phyloP scores from a whole-genome alignment of 1,284 basidiomycete genomes.

The Phellopilus nigrolimitatus region DNA sequence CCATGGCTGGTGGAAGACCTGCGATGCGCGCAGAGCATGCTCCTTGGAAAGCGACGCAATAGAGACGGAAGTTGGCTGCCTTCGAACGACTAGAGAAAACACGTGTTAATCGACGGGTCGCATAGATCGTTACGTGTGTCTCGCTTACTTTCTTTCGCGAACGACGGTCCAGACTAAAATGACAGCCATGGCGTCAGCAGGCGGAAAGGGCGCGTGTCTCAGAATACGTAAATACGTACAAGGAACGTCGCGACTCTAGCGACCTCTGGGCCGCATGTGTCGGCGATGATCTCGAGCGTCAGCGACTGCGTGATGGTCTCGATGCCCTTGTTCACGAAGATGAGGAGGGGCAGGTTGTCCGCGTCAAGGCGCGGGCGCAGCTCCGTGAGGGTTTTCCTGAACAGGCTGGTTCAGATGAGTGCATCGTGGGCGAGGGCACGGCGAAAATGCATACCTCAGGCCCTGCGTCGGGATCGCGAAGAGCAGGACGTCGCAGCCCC shows the following conservation, averaged over 20 bases:
- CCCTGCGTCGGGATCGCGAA: too few relatives aligned
- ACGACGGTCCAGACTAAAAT: constrained; percentile 84
- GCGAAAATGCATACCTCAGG: too few relatives aligned
- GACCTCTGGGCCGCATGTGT: constrained; percentile 72
- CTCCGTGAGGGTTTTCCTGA: constrained; percentile 48
- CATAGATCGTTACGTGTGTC: too few relatives aligned
- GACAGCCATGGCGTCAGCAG: too few relatives aligned
- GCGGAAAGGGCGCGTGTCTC: too few relatives aligned
- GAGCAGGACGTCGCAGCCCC: too few relatives aligned
- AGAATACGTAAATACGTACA: too few relatives aligned
- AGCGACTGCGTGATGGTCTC: constrained; percentile 71
- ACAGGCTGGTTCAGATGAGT: constrained; percentile 7
- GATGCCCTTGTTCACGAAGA: constrained; percentile 87
- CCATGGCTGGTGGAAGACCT: constrained; percentile 81
- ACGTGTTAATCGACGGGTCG: too few relatives aligned
- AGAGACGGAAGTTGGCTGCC: constrained; percentile 81
- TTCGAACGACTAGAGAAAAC: too few relatives aligned
- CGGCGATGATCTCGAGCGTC: constrained; percentile 79
- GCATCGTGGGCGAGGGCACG: too few relatives aligned
- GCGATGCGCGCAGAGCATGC: constrained; percentile 65
- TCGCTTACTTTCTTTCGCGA: constrained; percentile 85
- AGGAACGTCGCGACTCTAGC: constrained; percentile 75
- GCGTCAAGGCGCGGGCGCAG: constrained; percentile 48
- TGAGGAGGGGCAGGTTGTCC: constrained; percentile 60
- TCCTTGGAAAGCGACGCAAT: constrained; percentile 71